Conservation (phyloP, 148 eudicot species). For the Vaccinium vitisidaea region DNA sequence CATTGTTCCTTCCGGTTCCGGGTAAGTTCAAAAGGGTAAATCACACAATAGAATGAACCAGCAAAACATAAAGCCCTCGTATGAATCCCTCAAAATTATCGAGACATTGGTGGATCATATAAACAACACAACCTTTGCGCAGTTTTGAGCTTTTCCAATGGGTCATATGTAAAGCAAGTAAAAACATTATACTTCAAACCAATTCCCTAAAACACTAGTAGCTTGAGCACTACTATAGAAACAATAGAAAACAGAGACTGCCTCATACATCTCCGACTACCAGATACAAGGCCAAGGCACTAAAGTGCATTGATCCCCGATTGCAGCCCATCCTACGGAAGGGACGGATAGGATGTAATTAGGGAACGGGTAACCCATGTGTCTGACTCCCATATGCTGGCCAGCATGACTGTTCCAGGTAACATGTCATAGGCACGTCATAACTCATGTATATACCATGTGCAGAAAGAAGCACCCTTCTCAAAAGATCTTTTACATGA, state of each 20-base stretch:
- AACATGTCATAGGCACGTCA: not conserved
- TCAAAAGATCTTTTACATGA: not conserved
- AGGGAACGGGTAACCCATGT: not conserved
- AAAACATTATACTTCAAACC: no score
- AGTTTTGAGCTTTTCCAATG: not conserved
- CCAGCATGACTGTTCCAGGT: not conserved
- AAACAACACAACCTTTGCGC: not conserved
- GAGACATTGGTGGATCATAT: not conserved
- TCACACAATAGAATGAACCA: not conserved
- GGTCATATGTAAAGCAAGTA: not conserved
- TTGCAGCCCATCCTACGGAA: not conserved
- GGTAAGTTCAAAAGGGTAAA: not conserved
- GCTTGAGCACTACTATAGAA: not conserved
- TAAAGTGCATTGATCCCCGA: not conserved
- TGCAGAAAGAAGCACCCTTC: conserved; percentile 3
- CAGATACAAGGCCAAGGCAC: not conserved
- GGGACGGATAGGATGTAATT: not conserved
- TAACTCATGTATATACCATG: not conserved
- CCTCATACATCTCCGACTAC: not conserved
- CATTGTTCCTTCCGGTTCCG: no score
- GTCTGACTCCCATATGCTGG: not conserved
- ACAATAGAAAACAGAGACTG: not conserved
- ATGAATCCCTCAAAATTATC: no score
- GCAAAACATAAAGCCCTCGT: not conserved
- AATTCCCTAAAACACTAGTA: no score